Conservation (phyloP, 225 moss, liverwort and hornwort species). For the Neckera pumila region DNA sequence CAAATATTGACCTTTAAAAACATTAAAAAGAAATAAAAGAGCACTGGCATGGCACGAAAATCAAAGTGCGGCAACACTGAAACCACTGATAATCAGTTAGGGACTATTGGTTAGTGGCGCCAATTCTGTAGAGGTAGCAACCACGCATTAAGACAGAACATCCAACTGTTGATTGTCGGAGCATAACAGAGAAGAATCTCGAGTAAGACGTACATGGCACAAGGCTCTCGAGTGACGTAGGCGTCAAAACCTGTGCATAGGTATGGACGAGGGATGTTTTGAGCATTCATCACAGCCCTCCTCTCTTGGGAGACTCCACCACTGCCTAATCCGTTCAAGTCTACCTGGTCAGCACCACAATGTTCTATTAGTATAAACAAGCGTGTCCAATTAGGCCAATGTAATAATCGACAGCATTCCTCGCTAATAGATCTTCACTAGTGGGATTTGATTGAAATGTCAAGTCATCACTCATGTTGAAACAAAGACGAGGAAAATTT, state of each 20-base stretch:
- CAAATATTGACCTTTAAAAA: not conserved
- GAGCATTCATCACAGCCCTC: not conserved
- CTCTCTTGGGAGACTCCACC: not conserved
- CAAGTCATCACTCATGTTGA: not conserved
- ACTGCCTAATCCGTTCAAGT: not conserved
- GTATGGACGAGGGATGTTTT: slow-evolving; percentile 52
- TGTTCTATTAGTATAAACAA: not conserved
- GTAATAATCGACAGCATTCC: not conserved
- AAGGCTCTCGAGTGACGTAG: slow-evolving; percentile 91
- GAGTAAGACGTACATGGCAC: slow-evolving; percentile 61
- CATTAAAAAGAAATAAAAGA: not conserved
- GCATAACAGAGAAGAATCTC: not conserved
- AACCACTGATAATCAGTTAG: not conserved
- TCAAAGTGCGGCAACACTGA: not conserved
- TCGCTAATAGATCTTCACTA: not conserved
- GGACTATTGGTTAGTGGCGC: not conserved
- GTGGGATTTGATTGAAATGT: not conserved
- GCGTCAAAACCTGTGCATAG: slow-evolving; percentile 89
- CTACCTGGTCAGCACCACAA: slow-evolving; percentile 6
- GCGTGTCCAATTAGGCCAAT: not conserved
- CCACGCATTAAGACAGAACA: not conserved
- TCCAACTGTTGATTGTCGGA: not conserved
- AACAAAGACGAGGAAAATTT: not conserved
- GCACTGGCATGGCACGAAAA: not conserved
- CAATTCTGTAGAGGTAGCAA: not conserved